Conservation (phyloP, 2,329 filamentous ascomycete genomes). For the Arthroderma sp. region DNA sequence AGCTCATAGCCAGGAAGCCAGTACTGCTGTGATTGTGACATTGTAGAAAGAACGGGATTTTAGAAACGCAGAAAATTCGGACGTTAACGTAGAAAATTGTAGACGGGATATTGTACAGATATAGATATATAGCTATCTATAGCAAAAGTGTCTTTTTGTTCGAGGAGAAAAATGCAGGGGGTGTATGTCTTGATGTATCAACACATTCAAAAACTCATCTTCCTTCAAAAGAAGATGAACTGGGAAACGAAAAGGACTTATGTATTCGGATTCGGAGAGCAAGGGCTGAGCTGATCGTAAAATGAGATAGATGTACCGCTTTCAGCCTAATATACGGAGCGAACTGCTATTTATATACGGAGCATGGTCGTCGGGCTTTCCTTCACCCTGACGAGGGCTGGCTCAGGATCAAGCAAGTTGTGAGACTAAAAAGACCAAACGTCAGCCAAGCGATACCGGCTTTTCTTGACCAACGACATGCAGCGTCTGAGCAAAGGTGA, state of each 20-base stretch:
- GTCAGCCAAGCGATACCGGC: no score
- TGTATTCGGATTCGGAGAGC: no score
- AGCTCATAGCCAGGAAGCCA: conserved; percentile 37
- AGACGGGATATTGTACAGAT: conserved; percentile 1
- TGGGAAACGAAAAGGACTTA: not conserved
- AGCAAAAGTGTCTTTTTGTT: not conserved
- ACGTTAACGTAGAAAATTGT: conserved; percentile 2
- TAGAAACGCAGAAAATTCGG: not conserved
- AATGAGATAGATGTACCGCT: no score
- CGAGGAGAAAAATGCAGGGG: not conserved
- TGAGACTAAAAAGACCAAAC: no score
- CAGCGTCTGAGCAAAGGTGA: no score
- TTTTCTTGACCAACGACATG: no score
- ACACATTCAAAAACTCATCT: conserved; percentile 2
- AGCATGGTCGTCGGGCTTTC: no score
- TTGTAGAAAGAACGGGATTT: conserved; percentile 9
- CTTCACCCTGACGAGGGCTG: no score
- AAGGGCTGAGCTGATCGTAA: no score
- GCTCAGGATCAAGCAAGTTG: no score
- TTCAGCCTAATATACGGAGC: no score
- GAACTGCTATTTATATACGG: no score
- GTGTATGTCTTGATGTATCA: conserved; percentile 1
- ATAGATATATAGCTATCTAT: not conserved
- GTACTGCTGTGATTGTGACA: conserved; percentile 31
- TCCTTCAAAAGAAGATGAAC: not conserved